These are phyloP conservation scores for Martiniozyma abietophila DNA, from an alignment of 805 yeast species.

Conservation along the genomic window DNA sequence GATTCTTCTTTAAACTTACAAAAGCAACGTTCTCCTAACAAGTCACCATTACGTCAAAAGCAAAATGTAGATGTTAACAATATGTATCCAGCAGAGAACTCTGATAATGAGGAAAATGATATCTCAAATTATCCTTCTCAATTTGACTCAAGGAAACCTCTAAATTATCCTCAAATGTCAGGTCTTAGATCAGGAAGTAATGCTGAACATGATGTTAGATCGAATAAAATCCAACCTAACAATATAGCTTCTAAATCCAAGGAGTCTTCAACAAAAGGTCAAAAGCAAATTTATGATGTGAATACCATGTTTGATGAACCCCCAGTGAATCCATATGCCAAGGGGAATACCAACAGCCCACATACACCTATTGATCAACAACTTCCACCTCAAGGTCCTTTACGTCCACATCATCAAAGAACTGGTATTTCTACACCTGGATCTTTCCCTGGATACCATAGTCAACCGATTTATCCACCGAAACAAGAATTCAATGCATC, in stretches of 20 bases:
- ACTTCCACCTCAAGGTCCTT: constrained; percentile 8
- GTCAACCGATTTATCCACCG: constrained; percentile 5
- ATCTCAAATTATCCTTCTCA: neutral
- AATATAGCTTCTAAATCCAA: too few species aligned
- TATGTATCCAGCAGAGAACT: constrained; percentile 5
- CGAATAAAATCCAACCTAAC: too few species aligned
- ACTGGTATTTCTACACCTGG: constrained; percentile 1
- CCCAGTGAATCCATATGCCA: constrained; percentile 10
- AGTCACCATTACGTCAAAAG: constrained; percentile 3
- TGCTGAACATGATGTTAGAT: too few species aligned
- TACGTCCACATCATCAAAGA: constrained; percentile 8
- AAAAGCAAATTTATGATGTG: too few species aligned
- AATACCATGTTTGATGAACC: constrained; percentile 10
- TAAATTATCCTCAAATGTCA: neutral
- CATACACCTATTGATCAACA: constrained; percentile 13
- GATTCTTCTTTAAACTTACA: constrained; percentile 9
- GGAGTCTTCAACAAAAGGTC: too few species aligned
- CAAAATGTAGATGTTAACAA: neutral
- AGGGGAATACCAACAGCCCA: constrained; percentile 3
- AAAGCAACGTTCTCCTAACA: constrained; percentile 14
- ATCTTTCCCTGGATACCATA: constrained; percentile 1
- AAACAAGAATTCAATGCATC: constrained; percentile 5
- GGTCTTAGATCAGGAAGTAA: too few species aligned
- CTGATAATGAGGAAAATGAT: constrained; percentile 4
- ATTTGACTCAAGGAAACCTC: neutral